A percentile compares a stretch with the other conserved stretches of the same genome.
phyloP scores from a whole-genome alignment of 192 early-diverging fungal species.

The Entrophospora sp. region DNA sequence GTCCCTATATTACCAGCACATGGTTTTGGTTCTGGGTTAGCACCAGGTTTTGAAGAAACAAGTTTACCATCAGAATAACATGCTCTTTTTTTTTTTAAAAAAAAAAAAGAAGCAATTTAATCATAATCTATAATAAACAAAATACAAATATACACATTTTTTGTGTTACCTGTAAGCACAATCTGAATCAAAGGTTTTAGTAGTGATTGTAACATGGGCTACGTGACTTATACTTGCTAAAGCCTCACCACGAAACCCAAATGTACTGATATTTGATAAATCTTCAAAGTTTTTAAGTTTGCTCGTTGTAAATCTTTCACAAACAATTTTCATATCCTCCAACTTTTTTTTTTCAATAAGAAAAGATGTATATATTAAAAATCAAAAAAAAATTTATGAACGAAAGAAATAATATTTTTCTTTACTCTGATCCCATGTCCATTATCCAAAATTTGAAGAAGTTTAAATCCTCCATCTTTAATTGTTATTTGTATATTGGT shows the following conservation, averaged over 20 bases:
- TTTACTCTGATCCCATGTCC: conserved; percentile 76
- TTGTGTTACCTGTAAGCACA: conserved; percentile 69
- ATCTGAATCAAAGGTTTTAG: conserved; percentile 64
- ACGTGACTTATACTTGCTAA: conserved; percentile 95
- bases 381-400: neutral
- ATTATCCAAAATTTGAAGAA: conserved; percentile 93
- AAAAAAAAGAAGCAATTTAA: too few species aligned
- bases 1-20: conserved; percentile 96
- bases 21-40: conserved; percentile 72
- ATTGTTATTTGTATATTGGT: conserved; percentile 72
- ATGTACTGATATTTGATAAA: conserved; percentile 74
- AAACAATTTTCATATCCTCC: conserved; percentile 84
- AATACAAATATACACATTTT: too few species aligned
- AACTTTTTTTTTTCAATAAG: too few species aligned
- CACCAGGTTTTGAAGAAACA: conserved; percentile 64
- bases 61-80: conserved; percentile 83
- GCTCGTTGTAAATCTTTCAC: conserved; percentile 93
- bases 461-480: conserved; percentile 89
- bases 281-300: conserved; percentile 85
- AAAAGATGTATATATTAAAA: neutral
- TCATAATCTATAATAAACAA: too few species aligned
- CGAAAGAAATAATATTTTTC: neutral
- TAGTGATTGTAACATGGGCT: conserved; percentile 81
- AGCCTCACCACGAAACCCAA: conserved; percentile 96
- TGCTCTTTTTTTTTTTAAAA: too few species aligned